Base-by-base conservation (phyloP, 169 alveolate genomes). In the Plasmodium reichenowi region DNA sequence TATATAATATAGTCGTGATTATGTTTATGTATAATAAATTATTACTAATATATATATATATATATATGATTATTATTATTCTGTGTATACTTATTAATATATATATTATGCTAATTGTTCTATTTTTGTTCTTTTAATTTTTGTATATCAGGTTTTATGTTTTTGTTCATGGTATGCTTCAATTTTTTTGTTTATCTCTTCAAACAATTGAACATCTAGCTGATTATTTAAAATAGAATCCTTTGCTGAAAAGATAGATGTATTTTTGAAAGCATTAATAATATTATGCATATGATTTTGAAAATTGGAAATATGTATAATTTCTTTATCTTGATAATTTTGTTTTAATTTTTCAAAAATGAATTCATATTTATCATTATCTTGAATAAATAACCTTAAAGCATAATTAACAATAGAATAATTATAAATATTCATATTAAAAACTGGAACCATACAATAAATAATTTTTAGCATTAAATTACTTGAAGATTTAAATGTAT, bases 381-480 rank as follows among this genome's bases (percentile, higher is more conserved):
- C 86, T n/a, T 47, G 68, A 60, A 70, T 70, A 59, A 68, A 83
- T 83, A 70, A 67, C 26, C 85, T 62, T 48, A 70, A 32, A 50
- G 70, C 68, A 83, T 68, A 83, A 59, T 83, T 83, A 43, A 67
- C 91, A 70, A 83, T 70, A 17, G 91, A 83, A 72, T 83, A 83
- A 63, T 83, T 83, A 68, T 83, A 83, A 0, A 83, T 71, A 43
- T 83, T 70, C 91, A 83, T 83, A 83, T 83, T 83, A 54, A 83
- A 83, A 43, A 83, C 80, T 20, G 91, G 91, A 15, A 83, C 91
- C 91, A 83, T 83, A 50, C 91, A 83, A 24, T 68, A 83, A 68
- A 83, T 83, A 83, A 83, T 83, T 58, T 72, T 47, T 45, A 83
- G 54, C 91, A 83, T 83, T 70, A 83, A 83, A 47, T 83, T 83